These are phyloP conservation scores for Aspergillus amoenus DNA, from an alignment of 2,329 filamentous ascomycete genomes.

Conservation along the genomic window DNA sequence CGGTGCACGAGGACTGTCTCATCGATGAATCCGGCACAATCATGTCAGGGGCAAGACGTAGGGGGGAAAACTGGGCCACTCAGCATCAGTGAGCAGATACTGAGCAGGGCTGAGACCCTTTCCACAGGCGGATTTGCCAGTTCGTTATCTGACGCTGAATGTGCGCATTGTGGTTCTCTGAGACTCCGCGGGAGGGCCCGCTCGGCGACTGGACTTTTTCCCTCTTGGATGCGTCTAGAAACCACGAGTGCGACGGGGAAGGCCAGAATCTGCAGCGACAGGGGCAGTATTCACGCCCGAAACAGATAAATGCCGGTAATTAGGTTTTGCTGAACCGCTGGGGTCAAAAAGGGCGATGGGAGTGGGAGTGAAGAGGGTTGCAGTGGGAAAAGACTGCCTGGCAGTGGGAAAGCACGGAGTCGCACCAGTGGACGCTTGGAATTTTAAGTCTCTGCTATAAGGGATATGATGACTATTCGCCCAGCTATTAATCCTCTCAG, in stretches of 20 bases:
- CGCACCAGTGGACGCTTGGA: constrained; percentile 4
- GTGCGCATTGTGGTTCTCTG: constrained; percentile 13
- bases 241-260: not conserved
- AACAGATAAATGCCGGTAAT: constrained; percentile 5
- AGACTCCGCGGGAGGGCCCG: constrained; percentile 11
- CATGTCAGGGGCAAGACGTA: constrained; percentile 22
- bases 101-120: not conserved
- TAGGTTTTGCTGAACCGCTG: not conserved
- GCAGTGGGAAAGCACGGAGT: constrained; percentile 5
- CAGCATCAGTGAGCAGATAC: constrained; percentile 5
- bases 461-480: not conserved
- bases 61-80: constrained; percentile 8
- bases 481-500: not conserved
- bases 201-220: not conserved
- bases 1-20: constrained; percentile 19
- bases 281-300: not conserved
- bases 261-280: not conserved
- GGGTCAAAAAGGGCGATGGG: constrained; percentile 4
- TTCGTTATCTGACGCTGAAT: constrained; percentile 9
- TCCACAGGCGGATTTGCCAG: not conserved
- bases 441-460: not conserved
- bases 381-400: constrained; percentile 8
- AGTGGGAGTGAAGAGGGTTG: constrained; percentile 3
- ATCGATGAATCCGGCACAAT: constrained; percentile 18
- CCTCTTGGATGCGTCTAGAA: not conserved